Evolutionary conservation across 2,329 filamentous ascomycete genomes (phyloP), one percentile per base, ranked within the genome.

Genomic region (Colletotrichum higginsianum): DNA sequence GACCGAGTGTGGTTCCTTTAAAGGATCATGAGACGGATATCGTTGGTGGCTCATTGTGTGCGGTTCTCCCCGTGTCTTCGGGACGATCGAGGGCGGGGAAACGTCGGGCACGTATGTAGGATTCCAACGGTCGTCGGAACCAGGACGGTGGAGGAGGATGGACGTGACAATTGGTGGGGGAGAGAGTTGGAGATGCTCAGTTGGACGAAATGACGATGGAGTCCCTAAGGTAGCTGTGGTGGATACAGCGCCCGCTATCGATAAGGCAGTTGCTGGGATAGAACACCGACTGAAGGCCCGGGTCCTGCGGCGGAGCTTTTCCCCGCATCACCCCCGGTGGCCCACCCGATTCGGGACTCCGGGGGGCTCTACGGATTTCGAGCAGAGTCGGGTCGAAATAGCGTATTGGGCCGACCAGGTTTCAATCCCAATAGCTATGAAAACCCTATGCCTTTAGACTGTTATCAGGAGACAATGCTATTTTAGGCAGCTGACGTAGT

Each of bases 1-100:
- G 56, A 95, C 89, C 23, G 91, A 90, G 82, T 95, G 93, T 47
- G 93, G 92, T 82, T 95, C 93, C 81, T 94, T 94, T 72, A 87
- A 81, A 3, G 85, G 83, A 71, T 90, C 88, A 68, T 88, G 85
- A 16, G 88, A 88, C 9, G 87, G 84, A 75, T 88, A 89, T 75
- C 87, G 81, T 79, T 90, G 88, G 76, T 90, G 88, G 79, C 86
- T 89, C 88, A 90, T 90, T 52, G 75, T 74, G 74, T 26, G 13
- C 7, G 18, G 8, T 7, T 61, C 8, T 38, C 1, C 58, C 16
- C n/a, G 58, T 50, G 30, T 61, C n/a, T 3, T n/a, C n/a, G 30
- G 38, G n/a, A 21, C 46, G 8, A 21, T 9, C 55, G 55, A 57
- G 15, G n/a, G 18, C 4, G n/a, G 5, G 44, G 30, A 30, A 30